Base-by-base conservation (phyloP, 805 yeast species). In the Pichia nakasei region DNA sequence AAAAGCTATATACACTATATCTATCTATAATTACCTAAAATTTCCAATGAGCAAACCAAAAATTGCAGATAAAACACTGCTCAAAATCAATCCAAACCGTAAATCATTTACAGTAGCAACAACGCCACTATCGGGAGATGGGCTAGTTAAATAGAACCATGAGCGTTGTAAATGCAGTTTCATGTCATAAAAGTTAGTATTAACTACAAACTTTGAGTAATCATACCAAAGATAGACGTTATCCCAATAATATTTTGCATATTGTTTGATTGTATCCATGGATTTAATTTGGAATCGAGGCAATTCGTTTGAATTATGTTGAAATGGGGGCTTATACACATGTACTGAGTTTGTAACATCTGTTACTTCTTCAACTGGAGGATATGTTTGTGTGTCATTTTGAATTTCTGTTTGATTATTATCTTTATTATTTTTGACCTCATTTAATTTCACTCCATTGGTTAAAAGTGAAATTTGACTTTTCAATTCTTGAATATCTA, bases 401-500 rank as follows among this genome's bases (percentile, higher is more conserved):
- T 12, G 8, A 9, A 24, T 8, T 9, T 4, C 9, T 27, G 12
- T 27, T 13, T 27, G 4, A 12, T 4, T 15, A 6, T 27, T 24
- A 15, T 27, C 15, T 6, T 27, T 9, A 15, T 27, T 27, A 2
- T 27, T 27, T 6, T 27, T 27, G 12, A 8, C 11, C 8, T 8
- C n/a, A 6, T 27, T 11, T 13, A 7, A 15, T 26, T 29, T 9
- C 9, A 38, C 9, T 40, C 33, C 13, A 15, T 31, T 19, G 9
- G 42, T 42, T 29, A 41, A 35, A 11, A 29, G 36, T 9, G 33
- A 36, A 5, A 58, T 18, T 13, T 53, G 51, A 9, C 52, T 45
- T 21, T 50, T 54, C 26, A 59, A 41, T 3, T 26, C 42, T 7
- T 44, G 39, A 5, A 56, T 34, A 17, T 54, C 54, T 8, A 37